phyloP scores from a whole-genome alignment of 1,284 basidiomycete genomes.

The Fistulinella staudtii region DNA sequence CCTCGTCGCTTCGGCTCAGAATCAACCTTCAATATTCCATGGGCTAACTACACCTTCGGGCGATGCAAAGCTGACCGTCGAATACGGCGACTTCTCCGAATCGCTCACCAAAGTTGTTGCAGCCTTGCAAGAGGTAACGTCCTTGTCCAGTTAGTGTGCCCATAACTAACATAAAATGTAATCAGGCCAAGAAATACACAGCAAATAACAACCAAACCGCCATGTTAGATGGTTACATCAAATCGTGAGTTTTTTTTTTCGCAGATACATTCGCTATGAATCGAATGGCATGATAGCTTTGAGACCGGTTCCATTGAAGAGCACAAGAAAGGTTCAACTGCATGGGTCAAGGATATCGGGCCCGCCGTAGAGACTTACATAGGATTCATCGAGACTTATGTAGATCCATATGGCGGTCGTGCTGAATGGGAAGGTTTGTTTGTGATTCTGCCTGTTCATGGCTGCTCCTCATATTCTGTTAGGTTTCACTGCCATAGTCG shows the following conservation, averaged over 20 bases:
- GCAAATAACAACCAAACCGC: constrained; percentile 69
- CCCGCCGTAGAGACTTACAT: constrained; percentile 87
- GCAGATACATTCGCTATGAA: too few species aligned
- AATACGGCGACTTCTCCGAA: constrained; percentile 68
- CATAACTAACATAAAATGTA: neutral
- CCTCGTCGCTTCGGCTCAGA: constrained; percentile 64
- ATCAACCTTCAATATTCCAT: constrained; percentile 39
- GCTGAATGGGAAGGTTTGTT: constrained; percentile 80
- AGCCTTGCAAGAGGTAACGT: constrained; percentile 56
- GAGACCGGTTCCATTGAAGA: constrained; percentile 71
- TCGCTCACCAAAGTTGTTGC: constrained; percentile 51
- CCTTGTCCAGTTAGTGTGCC: neutral
- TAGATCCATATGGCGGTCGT: constrained; percentile 78
- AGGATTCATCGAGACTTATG: constrained; percentile 76
- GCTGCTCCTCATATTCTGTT: neutral
- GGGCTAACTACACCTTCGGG: constrained; percentile 42
- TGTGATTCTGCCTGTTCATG: neutral
- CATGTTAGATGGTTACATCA: constrained; percentile 76
- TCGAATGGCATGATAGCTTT: constrained; percentile 42
- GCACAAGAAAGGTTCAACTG: constrained; percentile 70
- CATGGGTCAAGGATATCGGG: constrained; percentile 83
- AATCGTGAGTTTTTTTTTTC: constrained; percentile 65
- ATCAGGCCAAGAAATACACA: constrained; percentile 63
- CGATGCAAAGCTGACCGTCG: constrained; percentile 54
- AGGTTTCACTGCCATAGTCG: constrained; percentile 85